A percentile compares a stretch with the other conserved stretches of the same genome.
Evolutionary conservation across 768 basidiomycete genomes (phyloP).

Genomic region (Kockovaella imperatae): DNA sequence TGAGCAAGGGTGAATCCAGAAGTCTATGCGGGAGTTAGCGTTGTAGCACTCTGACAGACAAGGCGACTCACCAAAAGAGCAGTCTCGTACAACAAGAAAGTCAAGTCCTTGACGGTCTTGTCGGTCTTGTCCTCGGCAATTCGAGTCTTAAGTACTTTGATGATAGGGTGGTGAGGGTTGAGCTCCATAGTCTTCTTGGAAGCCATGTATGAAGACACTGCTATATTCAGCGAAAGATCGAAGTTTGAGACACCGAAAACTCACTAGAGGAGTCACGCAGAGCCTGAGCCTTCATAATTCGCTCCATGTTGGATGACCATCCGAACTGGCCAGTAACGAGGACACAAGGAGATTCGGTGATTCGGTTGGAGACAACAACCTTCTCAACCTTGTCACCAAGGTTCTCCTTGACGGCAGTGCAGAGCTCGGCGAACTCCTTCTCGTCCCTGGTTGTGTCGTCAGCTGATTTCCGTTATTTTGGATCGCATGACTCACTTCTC

Average conservation of each 20-base stretch:
- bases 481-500: constrained; percentile 51
- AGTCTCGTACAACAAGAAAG: constrained; percentile 93
- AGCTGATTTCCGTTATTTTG: no score
- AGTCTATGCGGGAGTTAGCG: constrained; percentile 17
- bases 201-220: constrained; percentile 91
- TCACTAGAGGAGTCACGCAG: constrained; percentile 41
- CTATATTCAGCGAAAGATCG: no score
- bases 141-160: constrained; percentile 93
- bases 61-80: constrained; percentile 82
- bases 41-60: not conserved
- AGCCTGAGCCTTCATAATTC: constrained; percentile 99
- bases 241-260: no score
- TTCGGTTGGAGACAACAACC: constrained; percentile 95
- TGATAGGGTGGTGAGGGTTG: constrained; percentile 82
- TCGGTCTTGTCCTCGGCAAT: constrained; percentile 95
- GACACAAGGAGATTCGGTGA: constrained; percentile 91
- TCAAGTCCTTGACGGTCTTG: constrained; percentile 96
- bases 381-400: constrained; percentile 99
- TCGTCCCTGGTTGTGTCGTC: constrained; percentile 51
- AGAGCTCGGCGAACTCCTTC: constrained; percentile 74
- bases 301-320: constrained; percentile 99
- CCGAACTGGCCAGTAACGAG: constrained; percentile 98
- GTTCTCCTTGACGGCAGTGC: constrained; percentile 91
- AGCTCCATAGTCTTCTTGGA: constrained; percentile 97
- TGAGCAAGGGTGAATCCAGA: constrained; percentile 80